Conservation (phyloP, 2,329 filamentous ascomycete species). For the Alternaria brassicae region DNA sequence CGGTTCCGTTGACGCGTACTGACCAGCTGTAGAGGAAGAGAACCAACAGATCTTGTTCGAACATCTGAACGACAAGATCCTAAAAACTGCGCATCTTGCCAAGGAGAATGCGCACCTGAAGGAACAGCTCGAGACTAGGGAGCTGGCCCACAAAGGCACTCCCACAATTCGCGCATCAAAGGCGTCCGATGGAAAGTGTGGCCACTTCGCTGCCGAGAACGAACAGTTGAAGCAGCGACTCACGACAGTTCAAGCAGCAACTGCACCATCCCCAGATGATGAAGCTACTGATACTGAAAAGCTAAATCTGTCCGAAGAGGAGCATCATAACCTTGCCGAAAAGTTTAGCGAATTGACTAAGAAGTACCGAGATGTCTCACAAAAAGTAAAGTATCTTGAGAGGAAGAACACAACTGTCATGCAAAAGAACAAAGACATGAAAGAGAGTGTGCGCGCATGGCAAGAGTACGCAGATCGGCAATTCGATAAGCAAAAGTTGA, state of each 20-base stretch:
- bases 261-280: slow-evolving; percentile 2
- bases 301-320: slow-evolving; percentile 20
- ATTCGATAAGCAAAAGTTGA: slow-evolving; percentile 31
- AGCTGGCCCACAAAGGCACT: neutral
- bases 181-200: neutral
- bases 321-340: slow-evolving; percentile 37
- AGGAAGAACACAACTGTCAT: slow-evolving; percentile 44
- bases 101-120: slow-evolving; percentile 29
- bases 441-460: slow-evolving; percentile 50
- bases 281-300: neutral
- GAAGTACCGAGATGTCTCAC: slow-evolving; percentile 35
- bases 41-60: slow-evolving; percentile 35
- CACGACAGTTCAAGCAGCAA: neutral
- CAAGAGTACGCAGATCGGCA: slow-evolving; percentile 47
- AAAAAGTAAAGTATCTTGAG: slow-evolving; percentile 43
- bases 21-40: slow-evolving; percentile 34
- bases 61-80: slow-evolving; percentile 36
- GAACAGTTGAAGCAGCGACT: slow-evolving; percentile 11
- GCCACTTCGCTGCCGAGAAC: slow-evolving; percentile 23
- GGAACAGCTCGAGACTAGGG: neutral
- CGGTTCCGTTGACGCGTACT: neutral
- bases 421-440: slow-evolving; percentile 50
- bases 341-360: slow-evolving; percentile 46
- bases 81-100: slow-evolving; percentile 34
- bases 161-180: neutral